A percentile compares a stretch with the other conserved stretches of the same genome.
Evolutionary conservation across 495 filamentous ascomycete species (phyloP).

Genomic region (Lineolata rhizophorae): DNA sequence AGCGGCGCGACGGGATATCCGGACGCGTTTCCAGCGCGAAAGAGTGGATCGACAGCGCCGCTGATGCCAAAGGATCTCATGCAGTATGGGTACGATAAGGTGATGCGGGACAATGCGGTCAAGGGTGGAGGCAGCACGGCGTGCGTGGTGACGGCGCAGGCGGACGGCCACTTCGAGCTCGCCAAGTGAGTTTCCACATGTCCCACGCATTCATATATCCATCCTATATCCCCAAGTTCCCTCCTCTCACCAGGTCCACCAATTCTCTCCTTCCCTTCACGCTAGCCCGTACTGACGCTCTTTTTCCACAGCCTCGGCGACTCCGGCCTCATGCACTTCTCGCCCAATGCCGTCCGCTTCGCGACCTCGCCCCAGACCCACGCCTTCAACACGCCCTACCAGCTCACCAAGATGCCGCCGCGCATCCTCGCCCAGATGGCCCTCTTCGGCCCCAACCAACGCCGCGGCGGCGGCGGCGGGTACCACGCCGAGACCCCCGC

Average conservation of each 20-base stretch:
- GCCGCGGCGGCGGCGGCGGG: conserved; percentile 38
- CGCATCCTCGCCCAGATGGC: conserved; percentile 52
- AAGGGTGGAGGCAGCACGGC: conserved; percentile 77
- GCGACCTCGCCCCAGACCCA: conserved; percentile 78
- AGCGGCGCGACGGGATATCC: conserved; percentile 26
- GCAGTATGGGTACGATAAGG: conserved; percentile 57
- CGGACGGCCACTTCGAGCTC: conserved; percentile 53
- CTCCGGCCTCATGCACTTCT: conserved; percentile 78
- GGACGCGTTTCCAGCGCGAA: conserved; percentile 10
- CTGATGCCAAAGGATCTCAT: conserved; percentile 52
- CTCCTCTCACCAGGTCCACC: no score
- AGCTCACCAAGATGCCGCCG: conserved; percentile 72
- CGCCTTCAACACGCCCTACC: conserved; percentile 92
- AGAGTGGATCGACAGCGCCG: conserved; percentile 24
- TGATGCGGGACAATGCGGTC: conserved; percentile 50
- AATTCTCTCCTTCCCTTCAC: neutral
- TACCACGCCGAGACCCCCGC: conserved; percentile 59
- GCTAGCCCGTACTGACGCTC: neutral
- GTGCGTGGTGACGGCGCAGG: conserved; percentile 49
- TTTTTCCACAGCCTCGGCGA: conserved; percentile 45
- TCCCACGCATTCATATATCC: conserved; percentile 1
- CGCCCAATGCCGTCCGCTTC: conserved; percentile 61
- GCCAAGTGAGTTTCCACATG: conserved; percentile 40
- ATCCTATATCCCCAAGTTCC: neutral
- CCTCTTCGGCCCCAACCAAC: no score